Percentiles rank a stretch among this genome's conserved stretches.
These are phyloP conservation scores for Starmerella vaccinii DNA, from an alignment of 805 yeast genomes.

Conservation along the genomic window DNA sequence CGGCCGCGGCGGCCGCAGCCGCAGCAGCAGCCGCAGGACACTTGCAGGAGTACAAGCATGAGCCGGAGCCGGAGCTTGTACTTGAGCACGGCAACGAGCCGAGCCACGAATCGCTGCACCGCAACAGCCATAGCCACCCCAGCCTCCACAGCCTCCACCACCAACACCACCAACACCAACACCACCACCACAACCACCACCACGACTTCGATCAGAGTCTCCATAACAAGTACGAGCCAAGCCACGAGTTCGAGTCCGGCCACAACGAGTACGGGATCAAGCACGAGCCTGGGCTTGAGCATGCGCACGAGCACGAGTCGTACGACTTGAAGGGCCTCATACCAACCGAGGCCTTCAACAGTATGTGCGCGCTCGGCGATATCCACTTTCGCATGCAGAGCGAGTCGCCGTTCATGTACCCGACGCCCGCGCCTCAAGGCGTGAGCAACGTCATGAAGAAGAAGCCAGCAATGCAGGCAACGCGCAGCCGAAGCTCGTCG, in stretches of 20 bases:
- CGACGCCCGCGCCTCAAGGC: background rate
- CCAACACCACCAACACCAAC: background rate
- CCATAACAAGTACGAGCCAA: too few relatives aligned
- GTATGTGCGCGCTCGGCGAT: background rate
- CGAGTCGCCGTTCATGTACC: constrained; percentile 2
- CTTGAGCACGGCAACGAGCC: too few relatives aligned
- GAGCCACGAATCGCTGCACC: too few relatives aligned
- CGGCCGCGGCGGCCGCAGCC: background rate
- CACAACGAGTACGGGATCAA: too few relatives aligned
- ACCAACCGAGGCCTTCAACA: background rate
- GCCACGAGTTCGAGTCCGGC: too few relatives aligned
- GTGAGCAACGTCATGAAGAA: background rate
- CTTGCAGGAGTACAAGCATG: too few relatives aligned
- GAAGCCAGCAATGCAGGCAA: too few relatives aligned
- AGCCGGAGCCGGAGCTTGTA: too few relatives aligned
- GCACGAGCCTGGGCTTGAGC: too few relatives aligned
- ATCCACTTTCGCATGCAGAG: background rate
- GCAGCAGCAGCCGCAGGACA: constrained; percentile 11
- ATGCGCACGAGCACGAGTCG: too few relatives aligned
- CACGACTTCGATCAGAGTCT: too few relatives aligned
- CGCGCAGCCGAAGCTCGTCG: constrained; percentile 13
- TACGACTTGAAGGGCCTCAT: constrained; percentile 2
- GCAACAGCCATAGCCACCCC: background rate
- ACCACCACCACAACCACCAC: background rate
- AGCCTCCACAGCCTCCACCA: background rate